Percentiles rank a stretch among this genome's conserved stretches.
Evolutionary conservation across 371 early-diverging fungal genomes (phyloP).

Genomic region (Rhizopus microsporus): DNA sequence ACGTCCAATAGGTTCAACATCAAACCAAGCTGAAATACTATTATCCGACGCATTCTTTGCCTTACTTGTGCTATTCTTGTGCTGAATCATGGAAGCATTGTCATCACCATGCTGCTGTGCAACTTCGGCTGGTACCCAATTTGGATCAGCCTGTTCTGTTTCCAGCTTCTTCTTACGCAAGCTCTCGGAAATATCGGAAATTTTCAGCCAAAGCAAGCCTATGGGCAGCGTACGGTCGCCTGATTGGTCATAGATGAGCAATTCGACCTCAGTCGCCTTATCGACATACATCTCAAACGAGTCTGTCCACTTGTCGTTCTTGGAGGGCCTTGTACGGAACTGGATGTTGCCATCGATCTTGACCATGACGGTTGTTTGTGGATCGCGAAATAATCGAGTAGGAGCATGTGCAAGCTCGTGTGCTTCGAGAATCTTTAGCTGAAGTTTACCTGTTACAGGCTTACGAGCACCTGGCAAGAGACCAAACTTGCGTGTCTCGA

Average conservation of each 20-base stretch:
- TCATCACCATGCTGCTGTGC: constrained; percentile 28
- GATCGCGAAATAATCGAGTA: constrained; percentile 50
- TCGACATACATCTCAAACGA: constrained; percentile 80
- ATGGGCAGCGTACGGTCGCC: constrained; percentile 65
- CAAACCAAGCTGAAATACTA: constrained; percentile 74
- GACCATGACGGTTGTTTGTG: constrained; percentile 73
- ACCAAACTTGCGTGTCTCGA: constrained; percentile 17
- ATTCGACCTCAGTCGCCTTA: constrained; percentile 87
- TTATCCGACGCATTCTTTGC: constrained; percentile 36
- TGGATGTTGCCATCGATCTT: constrained; percentile 80
- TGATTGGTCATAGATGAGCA: constrained; percentile 75
- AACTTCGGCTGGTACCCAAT: constrained; percentile 40
- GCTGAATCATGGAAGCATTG: constrained; percentile 7
- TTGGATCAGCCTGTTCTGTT: constrained; percentile 45
- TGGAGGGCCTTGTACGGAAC: constrained; percentile 67
- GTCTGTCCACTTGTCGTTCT: constrained; percentile 73
- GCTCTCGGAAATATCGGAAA: constrained; percentile 76
- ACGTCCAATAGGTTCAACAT: constrained; percentile 93
- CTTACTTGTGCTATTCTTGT: not conserved
- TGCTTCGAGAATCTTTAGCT: constrained; percentile 65
- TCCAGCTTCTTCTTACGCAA: constrained; percentile 64
- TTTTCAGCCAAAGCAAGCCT: constrained; percentile 80
- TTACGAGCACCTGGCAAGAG: constrained; percentile 60
- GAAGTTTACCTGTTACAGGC: constrained; percentile 71
- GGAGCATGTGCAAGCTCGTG: constrained; percentile 71